These are phyloP conservation scores for Chrysophaeum taylorii DNA, from an alignment of 352 stramenopile species.

Conservation along the genomic window DNA sequence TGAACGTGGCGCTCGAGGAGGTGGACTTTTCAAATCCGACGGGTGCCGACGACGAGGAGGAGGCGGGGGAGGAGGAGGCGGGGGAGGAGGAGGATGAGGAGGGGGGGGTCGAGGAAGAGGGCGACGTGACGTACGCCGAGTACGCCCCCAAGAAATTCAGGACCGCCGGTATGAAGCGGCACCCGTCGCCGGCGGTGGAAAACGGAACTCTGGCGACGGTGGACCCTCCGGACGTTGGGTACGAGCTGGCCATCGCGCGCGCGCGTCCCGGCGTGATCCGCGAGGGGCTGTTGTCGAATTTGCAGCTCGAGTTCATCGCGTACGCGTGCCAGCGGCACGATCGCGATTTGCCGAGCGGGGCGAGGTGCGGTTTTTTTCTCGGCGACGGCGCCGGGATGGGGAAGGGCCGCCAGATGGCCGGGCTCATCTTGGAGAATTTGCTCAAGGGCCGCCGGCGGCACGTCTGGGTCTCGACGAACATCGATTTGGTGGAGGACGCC, in stretches of 20 bases:
- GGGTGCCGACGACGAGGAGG: not conserved
- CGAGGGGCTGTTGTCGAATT: conserved; percentile 39
- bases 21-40: conserved; percentile 6
- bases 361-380: conserved; percentile 53
- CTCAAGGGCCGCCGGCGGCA: conserved; percentile 41
- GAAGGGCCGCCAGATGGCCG: conserved; percentile 57
- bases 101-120: not conserved
- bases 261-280: conserved; percentile 31
- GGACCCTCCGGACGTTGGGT: conserved; percentile 27
- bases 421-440: conserved; percentile 5
- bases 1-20: not conserved
- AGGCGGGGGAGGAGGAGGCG: not conserved
- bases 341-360: not conserved
- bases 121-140: not conserved
- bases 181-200: not conserved
- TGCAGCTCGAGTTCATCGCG: conserved; percentile 53
- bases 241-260: conserved; percentile 29
- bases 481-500: conserved; percentile 53
- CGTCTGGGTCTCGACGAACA: conserved; percentile 50
- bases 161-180: not conserved
- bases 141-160: not conserved
- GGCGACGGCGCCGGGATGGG: conserved; percentile 56
- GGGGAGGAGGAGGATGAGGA: not conserved
- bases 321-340: conserved; percentile 38
- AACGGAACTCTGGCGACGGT: conserved; percentile 24